Evolutionary conservation across 768 basidiomycete species (phyloP).

Genomic region (Nidularia pulvinata): DNA sequence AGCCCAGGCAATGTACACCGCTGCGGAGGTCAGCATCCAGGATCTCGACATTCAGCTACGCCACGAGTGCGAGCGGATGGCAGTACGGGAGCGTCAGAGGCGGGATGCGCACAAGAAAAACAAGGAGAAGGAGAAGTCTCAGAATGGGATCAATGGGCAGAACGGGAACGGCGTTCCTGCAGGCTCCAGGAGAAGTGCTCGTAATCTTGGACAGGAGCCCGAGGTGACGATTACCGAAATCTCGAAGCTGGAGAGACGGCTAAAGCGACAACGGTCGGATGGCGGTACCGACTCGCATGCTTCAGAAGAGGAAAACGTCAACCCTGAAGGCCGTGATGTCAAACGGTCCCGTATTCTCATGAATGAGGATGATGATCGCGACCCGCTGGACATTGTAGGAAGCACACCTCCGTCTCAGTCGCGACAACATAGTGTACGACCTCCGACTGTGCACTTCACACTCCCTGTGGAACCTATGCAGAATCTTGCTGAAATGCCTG

Average conservation of each 20-base stretch:
- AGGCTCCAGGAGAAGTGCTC: constrained; percentile 66
- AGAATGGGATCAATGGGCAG: constrained; percentile 25
- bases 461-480: constrained; percentile 33
- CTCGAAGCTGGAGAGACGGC: constrained; percentile 66
- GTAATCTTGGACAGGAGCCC: constrained; percentile 70
- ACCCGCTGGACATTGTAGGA: constrained; percentile 42
- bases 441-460: constrained; percentile 32
- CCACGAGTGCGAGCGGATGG: constrained; percentile 89
- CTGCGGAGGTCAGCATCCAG: constrained; percentile 82
- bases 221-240: constrained; percentile 79
- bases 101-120: constrained; percentile 55
- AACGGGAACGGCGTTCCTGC: constrained; percentile 26
- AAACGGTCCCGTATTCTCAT: constrained; percentile 56
- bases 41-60: constrained; percentile 82
- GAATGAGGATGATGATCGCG: constrained; percentile 46
- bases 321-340: constrained; percentile 38
- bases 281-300: constrained; percentile 49
- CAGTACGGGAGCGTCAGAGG: constrained; percentile 69
- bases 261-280: constrained; percentile 71
- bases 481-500: neutral
- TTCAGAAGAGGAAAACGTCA: constrained; percentile 50
- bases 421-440: constrained; percentile 17
- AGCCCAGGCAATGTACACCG: constrained; percentile 89
- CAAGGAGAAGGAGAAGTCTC: constrained; percentile 41
- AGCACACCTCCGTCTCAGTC: constrained; percentile 28